Conservation (phyloP, 2,329 filamentous ascomycete species). For the Colletotrichum theobromicola region DNA sequence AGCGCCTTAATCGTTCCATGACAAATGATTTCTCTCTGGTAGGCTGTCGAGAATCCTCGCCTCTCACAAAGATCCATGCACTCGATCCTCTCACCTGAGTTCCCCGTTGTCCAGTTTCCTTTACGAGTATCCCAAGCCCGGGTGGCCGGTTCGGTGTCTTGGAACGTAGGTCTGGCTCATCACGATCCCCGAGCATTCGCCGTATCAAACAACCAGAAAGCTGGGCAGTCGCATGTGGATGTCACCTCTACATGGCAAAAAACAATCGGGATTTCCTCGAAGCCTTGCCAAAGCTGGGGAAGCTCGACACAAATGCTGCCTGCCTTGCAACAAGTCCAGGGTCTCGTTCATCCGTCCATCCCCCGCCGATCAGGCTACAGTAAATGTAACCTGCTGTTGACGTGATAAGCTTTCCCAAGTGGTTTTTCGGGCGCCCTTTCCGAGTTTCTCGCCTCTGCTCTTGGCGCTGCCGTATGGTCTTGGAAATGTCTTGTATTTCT, state of each 20-base stretch:
- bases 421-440: background rate
- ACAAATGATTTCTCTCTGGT: background rate
- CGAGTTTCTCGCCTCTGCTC: background rate
- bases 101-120: background rate
- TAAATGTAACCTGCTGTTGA: conserved; percentile 11
- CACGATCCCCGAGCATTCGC: background rate
- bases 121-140: background rate
- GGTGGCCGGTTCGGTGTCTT: background rate
- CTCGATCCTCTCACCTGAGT: background rate
- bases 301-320: background rate
- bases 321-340: background rate
- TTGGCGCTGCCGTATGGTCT: conserved; percentile 6
- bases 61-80: background rate
- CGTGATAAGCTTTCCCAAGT: conserved; percentile 4
- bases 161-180: background rate
- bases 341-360: background rate
- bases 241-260: background rate
- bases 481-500: background rate
- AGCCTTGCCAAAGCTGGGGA: background rate
- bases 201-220: background rate
- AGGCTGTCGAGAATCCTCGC: background rate
- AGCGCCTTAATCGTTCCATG: background rate
- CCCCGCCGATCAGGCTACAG: background rate
- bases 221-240: background rate
- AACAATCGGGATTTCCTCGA: background rate